Evolutionary conservation across 768 basidiomycete species (phyloP).

Genomic region (Mycena amicta): DNA sequence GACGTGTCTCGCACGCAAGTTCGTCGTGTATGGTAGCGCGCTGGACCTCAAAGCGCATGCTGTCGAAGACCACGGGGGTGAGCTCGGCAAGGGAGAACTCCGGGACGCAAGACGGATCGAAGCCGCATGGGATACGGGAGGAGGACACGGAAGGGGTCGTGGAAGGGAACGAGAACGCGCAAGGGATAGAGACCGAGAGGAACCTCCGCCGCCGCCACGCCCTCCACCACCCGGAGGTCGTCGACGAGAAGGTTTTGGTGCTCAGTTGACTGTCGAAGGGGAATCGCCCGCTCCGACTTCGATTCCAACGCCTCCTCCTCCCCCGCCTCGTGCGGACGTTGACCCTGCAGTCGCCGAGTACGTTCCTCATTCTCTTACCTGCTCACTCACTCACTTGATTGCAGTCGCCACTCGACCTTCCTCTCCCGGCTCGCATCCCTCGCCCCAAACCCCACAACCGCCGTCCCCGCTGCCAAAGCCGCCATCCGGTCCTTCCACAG

Average conservation of each 20-base stretch:
- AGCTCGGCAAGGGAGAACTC: constrained; percentile 70
- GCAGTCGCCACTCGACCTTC: constrained; percentile 69
- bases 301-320: constrained; percentile 35
- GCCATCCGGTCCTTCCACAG: constrained; percentile 78
- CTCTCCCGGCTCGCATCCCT: constrained; percentile 62
- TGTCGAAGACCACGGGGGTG: constrained; percentile 79
- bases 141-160: constrained; percentile 39
- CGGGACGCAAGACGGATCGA: constrained; percentile 70
- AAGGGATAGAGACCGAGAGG: constrained; percentile 35
- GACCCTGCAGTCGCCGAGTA: constrained; percentile 63
- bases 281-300: constrained; percentile 26
- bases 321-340: constrained; percentile 45
- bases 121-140: constrained; percentile 69
- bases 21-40: constrained; percentile 88
- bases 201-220: constrained; percentile 31
- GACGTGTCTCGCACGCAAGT: constrained; percentile 82
- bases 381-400: constrained; percentile 2
- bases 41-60: constrained; percentile 92
- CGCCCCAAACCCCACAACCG: constrained; percentile 58
- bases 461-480: constrained; percentile 65
- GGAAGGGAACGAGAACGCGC: constrained; percentile 54
- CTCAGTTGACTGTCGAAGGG: constrained; percentile 51
- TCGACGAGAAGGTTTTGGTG: constrained; percentile 66
- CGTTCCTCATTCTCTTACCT: constrained; percentile 25
- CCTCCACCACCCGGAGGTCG: constrained; percentile 39